These are phyloP conservation scores for Cyberlindnera saturnus DNA, from an alignment of 805 yeast genomes.

Conservation along the genomic window DNA sequence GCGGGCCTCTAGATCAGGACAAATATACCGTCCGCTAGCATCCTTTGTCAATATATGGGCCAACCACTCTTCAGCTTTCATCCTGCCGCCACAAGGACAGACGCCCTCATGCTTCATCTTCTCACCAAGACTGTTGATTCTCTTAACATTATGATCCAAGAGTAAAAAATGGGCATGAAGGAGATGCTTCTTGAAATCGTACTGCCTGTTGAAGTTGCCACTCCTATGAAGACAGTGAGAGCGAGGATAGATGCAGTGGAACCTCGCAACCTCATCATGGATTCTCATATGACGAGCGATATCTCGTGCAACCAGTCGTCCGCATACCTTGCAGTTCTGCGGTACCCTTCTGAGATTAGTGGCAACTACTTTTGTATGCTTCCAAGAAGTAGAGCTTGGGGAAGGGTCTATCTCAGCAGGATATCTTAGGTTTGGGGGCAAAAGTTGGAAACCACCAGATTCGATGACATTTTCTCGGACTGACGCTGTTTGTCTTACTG, in stretches of 20 bases:
- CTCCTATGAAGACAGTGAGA: constrained; percentile 50
- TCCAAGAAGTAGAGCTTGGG: too few relatives aligned
- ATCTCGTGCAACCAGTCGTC: constrained; percentile 50
- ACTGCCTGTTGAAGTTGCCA: constrained; percentile 62
- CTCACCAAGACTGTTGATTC: constrained; percentile 42
- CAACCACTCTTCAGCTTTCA: constrained; percentile 50
- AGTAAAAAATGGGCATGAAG: constrained; percentile 54
- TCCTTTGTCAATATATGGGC: constrained; percentile 39
- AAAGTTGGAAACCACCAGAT: too few relatives aligned
- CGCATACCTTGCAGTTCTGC: constrained; percentile 43
- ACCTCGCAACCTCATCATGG: constrained; percentile 51
- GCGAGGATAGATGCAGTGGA: constrained; percentile 52
- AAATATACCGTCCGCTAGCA: background rate
- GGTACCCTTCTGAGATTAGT: constrained; percentile 5
- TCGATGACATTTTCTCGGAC: too few relatives aligned
- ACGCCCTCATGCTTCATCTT: constrained; percentile 46
- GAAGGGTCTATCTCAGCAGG: too few relatives aligned
- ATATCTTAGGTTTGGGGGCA: too few relatives aligned
- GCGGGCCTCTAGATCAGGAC: constrained; percentile 4
- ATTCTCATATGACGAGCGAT: constrained; percentile 58
- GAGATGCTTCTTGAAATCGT: constrained; percentile 62
- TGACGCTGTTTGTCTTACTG: too few relatives aligned
- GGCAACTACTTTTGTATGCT: too few relatives aligned
- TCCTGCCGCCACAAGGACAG: constrained; percentile 48
- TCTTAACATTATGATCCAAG: constrained; percentile 34